phyloP scores from a whole-genome alignment of 805 yeast genomes.

The Starmera amethionina region DNA sequence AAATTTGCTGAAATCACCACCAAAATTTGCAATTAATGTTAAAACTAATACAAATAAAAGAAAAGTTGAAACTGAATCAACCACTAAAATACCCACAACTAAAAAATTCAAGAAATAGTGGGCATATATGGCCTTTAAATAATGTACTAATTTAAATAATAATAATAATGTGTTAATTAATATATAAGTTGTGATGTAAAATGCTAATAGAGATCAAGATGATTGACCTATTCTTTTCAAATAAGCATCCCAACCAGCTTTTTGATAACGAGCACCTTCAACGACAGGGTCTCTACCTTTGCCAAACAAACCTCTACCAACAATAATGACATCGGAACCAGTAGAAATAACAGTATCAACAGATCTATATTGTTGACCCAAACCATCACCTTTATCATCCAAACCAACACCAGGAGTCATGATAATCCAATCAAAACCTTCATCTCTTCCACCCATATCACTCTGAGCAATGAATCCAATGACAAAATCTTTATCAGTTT shows the following conservation, averaged over 20 bases:
- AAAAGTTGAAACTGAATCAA: background rate
- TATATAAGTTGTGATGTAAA: too few species aligned
- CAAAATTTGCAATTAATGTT: constrained; percentile 18
- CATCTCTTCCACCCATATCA: constrained; percentile 73
- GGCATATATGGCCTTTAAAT: too few species aligned
- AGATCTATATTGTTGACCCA: constrained; percentile 95
- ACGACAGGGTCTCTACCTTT: constrained; percentile 85
- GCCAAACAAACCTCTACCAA: constrained; percentile 95
- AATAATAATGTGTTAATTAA: too few species aligned
- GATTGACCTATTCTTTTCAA: constrained; percentile 23
- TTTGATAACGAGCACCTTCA: constrained; percentile 82
- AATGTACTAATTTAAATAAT: too few species aligned
- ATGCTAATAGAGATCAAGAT: too few species aligned
- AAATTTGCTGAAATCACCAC: constrained; percentile 10
- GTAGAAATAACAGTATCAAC: constrained; percentile 73
- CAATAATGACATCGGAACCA: constrained; percentile 94
- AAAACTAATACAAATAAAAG: constrained; percentile 13
- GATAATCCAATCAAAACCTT: constrained; percentile 89
- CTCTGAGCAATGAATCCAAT: constrained; percentile 95
- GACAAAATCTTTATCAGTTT: constrained; percentile 77
- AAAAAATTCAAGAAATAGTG: too few species aligned
- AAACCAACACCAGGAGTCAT: constrained; percentile 99
- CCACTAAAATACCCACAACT: too few species aligned
- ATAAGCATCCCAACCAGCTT: constrained; percentile 95
- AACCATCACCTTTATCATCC: constrained; percentile 90